Conservation (phyloP, 345 rosid species). For the Cardamine chenopodiifolia region DNA sequence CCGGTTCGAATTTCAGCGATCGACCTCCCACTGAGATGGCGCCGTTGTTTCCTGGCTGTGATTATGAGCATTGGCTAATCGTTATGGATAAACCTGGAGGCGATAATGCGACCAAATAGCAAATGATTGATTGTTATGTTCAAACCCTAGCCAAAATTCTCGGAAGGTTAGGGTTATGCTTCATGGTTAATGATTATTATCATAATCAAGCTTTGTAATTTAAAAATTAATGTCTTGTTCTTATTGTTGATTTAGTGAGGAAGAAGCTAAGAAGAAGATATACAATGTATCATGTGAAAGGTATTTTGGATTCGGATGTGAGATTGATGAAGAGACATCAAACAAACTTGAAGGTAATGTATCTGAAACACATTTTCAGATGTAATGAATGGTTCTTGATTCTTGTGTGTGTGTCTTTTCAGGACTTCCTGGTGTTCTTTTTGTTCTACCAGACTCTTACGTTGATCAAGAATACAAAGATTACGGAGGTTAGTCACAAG, state of each 20-base stretch:
- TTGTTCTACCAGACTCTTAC: slow-evolving; percentile 85
- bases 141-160: slow-evolving; percentile 73
- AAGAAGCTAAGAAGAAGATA: slow-evolving; percentile 86
- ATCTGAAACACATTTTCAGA: neutral
- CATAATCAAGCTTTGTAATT: neutral
- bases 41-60: slow-evolving; percentile 38
- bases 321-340: slow-evolving; percentile 86
- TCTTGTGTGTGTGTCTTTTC: slow-evolving; percentile 12
- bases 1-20: slow-evolving; percentile 38
- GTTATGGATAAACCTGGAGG: slow-evolving; percentile 93
- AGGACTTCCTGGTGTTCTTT: slow-evolving; percentile 81
- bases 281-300: slow-evolving; percentile 91
- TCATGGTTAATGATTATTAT: neutral
- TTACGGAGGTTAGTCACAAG: slow-evolving; percentile 68
- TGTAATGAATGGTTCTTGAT: neutral
- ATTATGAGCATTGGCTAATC: slow-evolving; percentile 77
- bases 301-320: slow-evolving; percentile 91
- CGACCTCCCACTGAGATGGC: slow-evolving; percentile 39
- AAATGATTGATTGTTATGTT: slow-evolving; percentile 84
- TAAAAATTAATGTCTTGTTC: neutral
- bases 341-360: slow-evolving; percentile 76
- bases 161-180: slow-evolving; percentile 43
- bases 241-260: slow-evolving; percentile 52
- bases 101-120: slow-evolving; percentile 75
- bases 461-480: slow-evolving; percentile 80